Evolutionary conservation across 352 stramenopile species (phyloP), one percentile per base, ranked within the genome.

Genomic region (Globisporangium camurandrum): DNA sequence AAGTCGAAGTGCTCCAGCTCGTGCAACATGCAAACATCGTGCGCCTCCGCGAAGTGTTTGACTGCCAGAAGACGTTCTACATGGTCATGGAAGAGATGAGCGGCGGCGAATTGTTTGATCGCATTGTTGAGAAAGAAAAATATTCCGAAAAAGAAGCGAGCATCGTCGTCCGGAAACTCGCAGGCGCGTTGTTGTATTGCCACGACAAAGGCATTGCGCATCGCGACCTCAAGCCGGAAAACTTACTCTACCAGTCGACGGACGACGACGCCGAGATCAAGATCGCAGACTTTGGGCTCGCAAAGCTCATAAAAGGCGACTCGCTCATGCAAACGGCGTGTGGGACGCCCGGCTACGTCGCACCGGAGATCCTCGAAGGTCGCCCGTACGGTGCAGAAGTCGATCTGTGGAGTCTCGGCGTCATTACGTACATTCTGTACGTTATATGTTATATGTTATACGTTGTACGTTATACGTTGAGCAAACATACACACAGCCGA

Each of bases 281-380:
- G 60, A 94, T 97, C 45, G 83, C 85, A 30, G 88, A 96, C 60
- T 97, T 97, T 67, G 88, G 88, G 2, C 66, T 97, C 3, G 77
- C 79, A 26, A 97, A 97, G 61, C 79, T 96, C 38, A 77, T 98
- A 36, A 86, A 90, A 50, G 88, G 89, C 39, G 86, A 97, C 84
- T 95, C 82, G 33, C 82, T 89, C 54, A 89, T 98, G 61, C 93
- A 93, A 38, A 97, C 93, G 6, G 92, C 96, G 47, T 98, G 95
- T 62, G 95, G 95, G 24, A 99, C 95, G 34, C 94, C 94, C 0
- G 94, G 95, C 1, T 98, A 98, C 70, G 93, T 98, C 7, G 95
- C 95, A 1, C 93, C 95, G 0, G 95, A 99, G 75, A 98, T 99
- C 67, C 65, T 99, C 24, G 77, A 96, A 57, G 87, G 90, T 6